These are phyloP conservation scores for Mycena olivaceomarginata DNA, from an alignment of 768 basidiomycete species.

Conservation along the genomic window DNA sequence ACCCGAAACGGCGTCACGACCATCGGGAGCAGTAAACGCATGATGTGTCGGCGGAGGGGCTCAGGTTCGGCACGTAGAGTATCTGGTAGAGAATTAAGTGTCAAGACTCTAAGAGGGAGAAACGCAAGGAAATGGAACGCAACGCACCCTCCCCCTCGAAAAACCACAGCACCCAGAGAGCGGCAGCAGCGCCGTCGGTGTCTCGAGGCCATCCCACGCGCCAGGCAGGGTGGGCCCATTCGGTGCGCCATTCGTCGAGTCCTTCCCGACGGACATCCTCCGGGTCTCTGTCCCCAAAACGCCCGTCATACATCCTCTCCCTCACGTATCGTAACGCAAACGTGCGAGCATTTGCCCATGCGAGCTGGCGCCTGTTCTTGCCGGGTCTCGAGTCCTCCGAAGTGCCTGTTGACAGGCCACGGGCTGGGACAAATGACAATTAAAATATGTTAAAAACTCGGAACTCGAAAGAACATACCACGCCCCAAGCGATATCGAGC, in stretches of 20 bases:
- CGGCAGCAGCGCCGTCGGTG: conserved; percentile 12
- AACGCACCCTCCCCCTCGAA: conserved; percentile 31
- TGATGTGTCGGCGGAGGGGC: conserved; percentile 14
- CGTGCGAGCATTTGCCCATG: conserved; percentile 31
- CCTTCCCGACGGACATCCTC: background rate
- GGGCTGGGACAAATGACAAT: too few relatives aligned
- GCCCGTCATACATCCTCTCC: conserved; percentile 11
- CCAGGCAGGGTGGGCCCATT: conserved; percentile 15
- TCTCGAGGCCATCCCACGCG: conserved; percentile 37
- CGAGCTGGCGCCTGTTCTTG: conserved; percentile 34
- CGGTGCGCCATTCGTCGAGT: too few relatives aligned
- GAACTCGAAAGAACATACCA: too few relatives aligned
- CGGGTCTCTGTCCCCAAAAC: background rate
- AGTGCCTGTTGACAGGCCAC: too few relatives aligned
- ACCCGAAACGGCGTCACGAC: conserved; percentile 33
- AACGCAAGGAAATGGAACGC: too few relatives aligned
- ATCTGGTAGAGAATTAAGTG: background rate
- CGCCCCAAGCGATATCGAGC: too few relatives aligned
- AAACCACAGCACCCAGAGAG: conserved; percentile 37
- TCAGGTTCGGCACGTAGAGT: conserved; percentile 38
- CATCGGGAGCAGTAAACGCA: conserved; percentile 27
- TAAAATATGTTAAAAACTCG: too few relatives aligned
- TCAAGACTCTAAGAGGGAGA: background rate
- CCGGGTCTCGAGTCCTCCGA: too few relatives aligned
- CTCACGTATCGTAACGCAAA: conserved; percentile 28